These are phyloP conservation scores for Pleurotus eryngii DNA, from an alignment of 768 basidiomycete species.

Conservation along the genomic window DNA sequence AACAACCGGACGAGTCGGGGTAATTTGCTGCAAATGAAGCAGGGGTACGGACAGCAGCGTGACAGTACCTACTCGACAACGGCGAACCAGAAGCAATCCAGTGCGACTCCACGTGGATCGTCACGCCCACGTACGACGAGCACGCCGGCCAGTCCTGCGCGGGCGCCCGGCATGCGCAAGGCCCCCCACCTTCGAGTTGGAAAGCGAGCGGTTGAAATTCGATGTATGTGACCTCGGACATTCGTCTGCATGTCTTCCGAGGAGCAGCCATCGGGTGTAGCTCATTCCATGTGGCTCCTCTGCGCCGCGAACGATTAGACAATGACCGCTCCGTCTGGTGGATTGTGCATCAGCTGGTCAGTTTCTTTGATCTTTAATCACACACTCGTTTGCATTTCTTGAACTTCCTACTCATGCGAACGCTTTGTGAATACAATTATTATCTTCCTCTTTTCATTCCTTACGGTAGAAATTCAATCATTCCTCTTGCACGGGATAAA, in stretches of 20 bases:
- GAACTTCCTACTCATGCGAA: conserved; percentile 4
- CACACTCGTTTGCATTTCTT: conserved; percentile 3
- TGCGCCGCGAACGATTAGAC: too few species aligned
- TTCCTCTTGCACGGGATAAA: not conserved
- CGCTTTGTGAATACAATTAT: not conserved
- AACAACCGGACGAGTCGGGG: conserved; percentile 31
- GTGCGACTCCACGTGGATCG: conserved; percentile 7
- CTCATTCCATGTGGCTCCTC: not conserved
- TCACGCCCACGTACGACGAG: conserved; percentile 41
- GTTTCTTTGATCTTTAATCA: conserved; percentile 3
- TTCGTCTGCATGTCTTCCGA: not conserved
- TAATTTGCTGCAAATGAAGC: conserved; percentile 30
- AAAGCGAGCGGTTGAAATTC: conserved; percentile 32
- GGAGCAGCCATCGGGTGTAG: not conserved
- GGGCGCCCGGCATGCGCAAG: conserved; percentile 21
- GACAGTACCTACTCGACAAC: conserved; percentile 10
- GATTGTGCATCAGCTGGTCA: conserved; percentile 9
- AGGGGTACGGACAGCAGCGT: conserved; percentile 13
- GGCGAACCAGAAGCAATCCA: not conserved
- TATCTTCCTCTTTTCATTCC: conserved; percentile 5
- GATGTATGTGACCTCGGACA: not conserved
- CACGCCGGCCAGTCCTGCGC: conserved; percentile 36
- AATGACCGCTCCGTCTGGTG: not conserved
- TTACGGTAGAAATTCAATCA: conserved; percentile 3
- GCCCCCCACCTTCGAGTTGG: conserved; percentile 65